Conservation (phyloP, 768 basidiomycete genomes). For the Suillus paluster region DNA sequence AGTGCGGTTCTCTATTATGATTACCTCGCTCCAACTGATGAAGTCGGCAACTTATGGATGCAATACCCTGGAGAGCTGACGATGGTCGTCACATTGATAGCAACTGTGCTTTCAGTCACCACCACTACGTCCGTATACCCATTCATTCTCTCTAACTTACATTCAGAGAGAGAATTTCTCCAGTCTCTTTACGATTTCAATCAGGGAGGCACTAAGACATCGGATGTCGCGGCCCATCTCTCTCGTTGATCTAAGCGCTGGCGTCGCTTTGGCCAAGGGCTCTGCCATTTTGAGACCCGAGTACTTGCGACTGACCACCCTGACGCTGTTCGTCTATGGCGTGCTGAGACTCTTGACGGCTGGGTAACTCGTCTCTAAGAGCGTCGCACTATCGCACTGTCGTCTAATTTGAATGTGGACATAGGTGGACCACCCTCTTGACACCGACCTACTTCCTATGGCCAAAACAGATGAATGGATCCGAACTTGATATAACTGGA, state of each 20-base stretch:
- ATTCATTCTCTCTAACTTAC: not conserved
- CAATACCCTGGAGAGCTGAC: constrained; percentile 8
- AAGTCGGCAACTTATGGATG: not conserved
- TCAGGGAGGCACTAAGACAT: constrained; percentile 16
- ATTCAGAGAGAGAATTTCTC: not conserved
- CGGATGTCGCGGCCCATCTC: constrained; percentile 16
- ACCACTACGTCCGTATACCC: not conserved
- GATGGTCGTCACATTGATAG: constrained; percentile 2
- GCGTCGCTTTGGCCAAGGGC: constrained; percentile 12
- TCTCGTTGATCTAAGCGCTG: constrained; percentile 2
- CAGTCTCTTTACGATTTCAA: constrained; percentile 8
- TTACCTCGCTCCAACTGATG: constrained; percentile 3
- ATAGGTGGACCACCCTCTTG: constrained; percentile 20
- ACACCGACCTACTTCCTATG: constrained; percentile 7
- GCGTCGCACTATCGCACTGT: not conserved
- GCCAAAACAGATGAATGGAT: not conserved
- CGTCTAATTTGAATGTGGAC: not conserved
- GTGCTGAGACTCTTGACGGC: constrained; percentile 11
- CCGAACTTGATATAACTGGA: constrained; percentile 12
- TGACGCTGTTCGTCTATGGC: constrained; percentile 8
- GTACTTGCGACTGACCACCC: not conserved
- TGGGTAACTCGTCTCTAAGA: not conserved
- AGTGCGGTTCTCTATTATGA: constrained; percentile 4
- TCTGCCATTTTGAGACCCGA: not conserved
- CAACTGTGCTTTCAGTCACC: constrained; percentile 6